Evolutionary conservation across 306 rosid genomes (phyloP), one percentile per base, ranked within the genome.

Genomic region (Parietaria judaica): DNA sequence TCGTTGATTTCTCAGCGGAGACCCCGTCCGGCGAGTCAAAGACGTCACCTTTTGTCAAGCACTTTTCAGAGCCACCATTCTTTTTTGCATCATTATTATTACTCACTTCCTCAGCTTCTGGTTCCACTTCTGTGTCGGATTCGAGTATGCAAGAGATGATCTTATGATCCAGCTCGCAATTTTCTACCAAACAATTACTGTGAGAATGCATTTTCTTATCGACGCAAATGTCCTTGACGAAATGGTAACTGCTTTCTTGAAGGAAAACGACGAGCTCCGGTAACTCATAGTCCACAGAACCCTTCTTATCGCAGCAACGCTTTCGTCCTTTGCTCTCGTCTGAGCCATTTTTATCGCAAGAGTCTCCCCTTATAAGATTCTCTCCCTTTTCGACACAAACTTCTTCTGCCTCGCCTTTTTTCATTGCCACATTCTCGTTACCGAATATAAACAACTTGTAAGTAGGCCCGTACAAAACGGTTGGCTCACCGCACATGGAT

Each of bases 231-330:
- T 88, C 87, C 77, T 88, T 85, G 2, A 80, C 76, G 60, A 72
- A 87, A 39, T 74, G 76, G 54, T 70, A 70, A 51, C 67, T 58
- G 69, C 86, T 87, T 72, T 82, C 91, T 48, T 82, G 95, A 73
- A 86, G 74, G 74, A 90, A 90, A 51, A 74, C 83, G 71, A 80
- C 95, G 7, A 90, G 56, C 66, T 90, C 95, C 8, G 95, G 94
- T 8, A 75, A 49, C 50, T 82, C 84, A 52, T 74, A 63, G 66
- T 81, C 87, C 75, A 36, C 60, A 0, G 76, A 60, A 54, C 66
- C 74, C 44, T 68, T 67, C 53, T 48, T 51, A 14, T 63, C 34
- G 31, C 58, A 52, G 45, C 58, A 65, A 13, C 39, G 77, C 44
- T 63, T 80, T 69, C 72, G 62, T 55, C 45, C 65, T 51, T 54